These are phyloP conservation scores for Vigna angularis DNA, from an alignment of 306 rosid species.

Conservation along the genomic window DNA sequence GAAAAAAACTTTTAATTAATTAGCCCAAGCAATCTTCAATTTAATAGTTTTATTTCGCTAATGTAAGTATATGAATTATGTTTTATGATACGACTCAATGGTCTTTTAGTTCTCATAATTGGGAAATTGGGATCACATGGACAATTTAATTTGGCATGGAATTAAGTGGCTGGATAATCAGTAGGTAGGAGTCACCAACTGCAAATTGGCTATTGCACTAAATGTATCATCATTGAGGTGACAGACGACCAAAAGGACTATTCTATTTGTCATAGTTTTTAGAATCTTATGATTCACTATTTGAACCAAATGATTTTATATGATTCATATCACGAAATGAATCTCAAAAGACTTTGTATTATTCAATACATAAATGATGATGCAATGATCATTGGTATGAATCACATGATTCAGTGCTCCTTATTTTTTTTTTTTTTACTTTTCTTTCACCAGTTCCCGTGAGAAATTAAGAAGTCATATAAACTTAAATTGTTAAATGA, in stretches of 20 bases:
- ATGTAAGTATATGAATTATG: neutral
- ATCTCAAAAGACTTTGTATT: neutral
- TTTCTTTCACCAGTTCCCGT: neutral
- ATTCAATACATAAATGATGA: neutral
- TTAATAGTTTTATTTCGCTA: neutral
- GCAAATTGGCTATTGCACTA: conserved; percentile 6
- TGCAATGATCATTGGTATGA: neutral
- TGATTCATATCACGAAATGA: neutral
- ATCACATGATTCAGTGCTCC: neutral
- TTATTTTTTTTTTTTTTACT: neutral
- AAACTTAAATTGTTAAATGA: neutral
- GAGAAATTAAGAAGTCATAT: neutral
- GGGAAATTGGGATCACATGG: conserved; percentile 1
- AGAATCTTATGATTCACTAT: neutral
- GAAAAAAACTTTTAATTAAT: neutral
- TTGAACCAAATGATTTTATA: neutral
- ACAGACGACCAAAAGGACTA: neutral
- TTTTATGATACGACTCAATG: neutral
- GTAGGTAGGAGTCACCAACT: neutral
- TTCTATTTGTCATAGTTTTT: neutral
- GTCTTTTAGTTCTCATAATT: neutral
- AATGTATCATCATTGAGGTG: neutral
- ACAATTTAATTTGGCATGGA: neutral
- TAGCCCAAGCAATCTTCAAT: neutral
- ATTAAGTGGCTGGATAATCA: conserved; percentile 7